These are phyloP conservation scores for Sparassis latifolia DNA, from an alignment of 1,284 basidiomycete species.

Conservation along the genomic window DNA sequence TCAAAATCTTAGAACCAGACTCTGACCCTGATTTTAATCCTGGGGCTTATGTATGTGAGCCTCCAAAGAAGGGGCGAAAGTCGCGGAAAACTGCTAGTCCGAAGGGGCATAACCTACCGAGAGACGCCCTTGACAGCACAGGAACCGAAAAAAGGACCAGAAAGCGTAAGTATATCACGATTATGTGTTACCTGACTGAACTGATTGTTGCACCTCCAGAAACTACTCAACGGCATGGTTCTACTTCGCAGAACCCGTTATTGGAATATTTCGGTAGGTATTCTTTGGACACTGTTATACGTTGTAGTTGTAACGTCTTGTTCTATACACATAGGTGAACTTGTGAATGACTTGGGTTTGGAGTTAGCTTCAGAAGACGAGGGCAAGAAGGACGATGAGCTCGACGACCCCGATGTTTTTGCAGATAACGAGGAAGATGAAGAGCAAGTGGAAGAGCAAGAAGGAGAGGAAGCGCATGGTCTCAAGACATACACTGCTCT, in stretches of 20 bases:
- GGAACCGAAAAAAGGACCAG: not conserved
- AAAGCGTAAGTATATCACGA: not conserved
- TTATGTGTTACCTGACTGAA: not conserved
- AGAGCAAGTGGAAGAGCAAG: constrained; percentile 7
- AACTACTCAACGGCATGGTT: not conserved
- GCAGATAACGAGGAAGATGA: constrained; percentile 10
- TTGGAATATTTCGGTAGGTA: constrained; percentile 16
- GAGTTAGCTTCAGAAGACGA: constrained; percentile 15
- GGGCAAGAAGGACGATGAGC: constrained; percentile 7
- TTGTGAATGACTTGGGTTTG: constrained; percentile 13
- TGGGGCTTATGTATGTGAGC: constrained; percentile 8
- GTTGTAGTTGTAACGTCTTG: not conserved
- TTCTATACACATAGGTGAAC: not conserved
- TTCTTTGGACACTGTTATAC: not conserved
- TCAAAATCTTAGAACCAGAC: constrained; percentile 10
- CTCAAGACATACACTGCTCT: constrained; percentile 4
- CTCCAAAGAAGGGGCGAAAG: constrained; percentile 8
- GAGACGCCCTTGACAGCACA: not conserved
- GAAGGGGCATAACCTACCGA: constrained; percentile 3
- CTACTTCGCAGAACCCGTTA: constrained; percentile 12
- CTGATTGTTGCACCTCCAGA: not conserved
- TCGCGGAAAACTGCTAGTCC: not conserved
- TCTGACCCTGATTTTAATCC: constrained; percentile 21
- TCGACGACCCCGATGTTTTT: constrained; percentile 10
- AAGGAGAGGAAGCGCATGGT: not conserved